Evolutionary conservation across 371 early-diverging fungal genomes (phyloP).

Genomic region (Mucor lusitanicus): DNA sequence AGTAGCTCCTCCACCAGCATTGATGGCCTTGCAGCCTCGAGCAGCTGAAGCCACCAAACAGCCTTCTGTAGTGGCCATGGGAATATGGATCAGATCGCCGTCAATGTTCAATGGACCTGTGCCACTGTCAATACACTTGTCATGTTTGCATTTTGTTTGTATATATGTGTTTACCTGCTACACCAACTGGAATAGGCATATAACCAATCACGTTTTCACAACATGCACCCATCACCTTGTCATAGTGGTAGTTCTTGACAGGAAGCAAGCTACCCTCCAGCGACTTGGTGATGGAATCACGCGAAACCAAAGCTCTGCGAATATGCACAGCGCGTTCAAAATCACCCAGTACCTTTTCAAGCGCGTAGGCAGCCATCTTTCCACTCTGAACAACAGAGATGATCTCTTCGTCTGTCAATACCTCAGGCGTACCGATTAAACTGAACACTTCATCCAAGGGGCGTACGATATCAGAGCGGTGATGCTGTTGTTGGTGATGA

Average conservation of each 20-base stretch:
- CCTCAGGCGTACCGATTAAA: background rate
- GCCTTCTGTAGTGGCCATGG: slow-evolving; percentile 98
- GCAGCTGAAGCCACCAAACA: slow-evolving; percentile 92
- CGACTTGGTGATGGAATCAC: slow-evolving; percentile 67
- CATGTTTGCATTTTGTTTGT: background rate
- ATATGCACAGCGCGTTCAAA: slow-evolving; percentile 83
- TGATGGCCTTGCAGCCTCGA: slow-evolving; percentile 96
- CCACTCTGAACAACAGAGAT: slow-evolving; percentile 70
- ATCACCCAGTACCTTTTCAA: slow-evolving; percentile 82
- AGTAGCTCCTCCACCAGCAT: slow-evolving; percentile 84
- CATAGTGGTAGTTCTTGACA: slow-evolving; percentile 85
- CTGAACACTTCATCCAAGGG: background rate
- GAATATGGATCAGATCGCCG: slow-evolving; percentile 77
- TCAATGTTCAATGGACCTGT: slow-evolving; percentile 75
- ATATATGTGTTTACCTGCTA: slow-evolving; percentile 59
- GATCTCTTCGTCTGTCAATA: slow-evolving; percentile 71
- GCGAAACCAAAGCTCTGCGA: slow-evolving; percentile 78
- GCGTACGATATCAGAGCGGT: background rate
- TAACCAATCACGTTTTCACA: slow-evolving; percentile 98
- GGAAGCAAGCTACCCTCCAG: slow-evolving; percentile 75
- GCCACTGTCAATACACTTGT: background rate
- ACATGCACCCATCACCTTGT: slow-evolving; percentile 89
- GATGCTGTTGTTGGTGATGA: background rate
- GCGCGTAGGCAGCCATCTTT: slow-evolving; percentile 79
- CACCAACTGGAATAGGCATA: slow-evolving; percentile 92